phyloP scores from a whole-genome alignment of 352 stramenopile genomes.

The Phytophthora pluvialis region DNA sequence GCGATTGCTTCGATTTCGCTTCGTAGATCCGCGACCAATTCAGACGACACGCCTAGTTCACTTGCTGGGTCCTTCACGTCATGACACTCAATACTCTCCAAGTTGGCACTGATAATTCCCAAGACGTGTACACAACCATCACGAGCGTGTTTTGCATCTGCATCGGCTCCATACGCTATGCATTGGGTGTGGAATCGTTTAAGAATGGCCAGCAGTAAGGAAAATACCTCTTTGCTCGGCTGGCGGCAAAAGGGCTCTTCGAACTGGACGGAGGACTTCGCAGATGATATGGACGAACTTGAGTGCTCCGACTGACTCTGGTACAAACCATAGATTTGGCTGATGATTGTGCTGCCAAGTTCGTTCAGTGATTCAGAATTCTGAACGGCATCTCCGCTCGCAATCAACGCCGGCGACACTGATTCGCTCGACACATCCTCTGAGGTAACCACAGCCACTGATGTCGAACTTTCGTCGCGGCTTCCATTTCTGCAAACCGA shows the following conservation, averaged over 20 bases:
- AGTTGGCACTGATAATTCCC: slow-evolving; percentile 69
- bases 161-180: neutral
- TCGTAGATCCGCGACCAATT: slow-evolving; percentile 47
- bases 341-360: slow-evolving; percentile 35
- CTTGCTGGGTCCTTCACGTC: slow-evolving; percentile 46
- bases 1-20: slow-evolving; percentile 59
- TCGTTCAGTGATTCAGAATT: slow-evolving; percentile 16
- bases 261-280: slow-evolving; percentile 47
- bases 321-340: slow-evolving; percentile 43
- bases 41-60: slow-evolving; percentile 48
- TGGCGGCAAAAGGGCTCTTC: slow-evolving; percentile 84
- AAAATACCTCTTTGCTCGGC: slow-evolving; percentile 61
- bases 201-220: slow-evolving; percentile 60
- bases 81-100: slow-evolving; percentile 65
- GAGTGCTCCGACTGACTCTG: slow-evolving; percentile 22
- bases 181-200: slow-evolving; percentile 35
- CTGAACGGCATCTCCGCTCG: slow-evolving; percentile 6
- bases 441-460: neutral
- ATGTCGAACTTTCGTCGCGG: slow-evolving; percentile 24
- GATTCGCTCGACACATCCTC: neutral
- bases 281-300: neutral
- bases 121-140: slow-evolving; percentile 50
- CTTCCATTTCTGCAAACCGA: slow-evolving; percentile 49
- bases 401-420: neutral
- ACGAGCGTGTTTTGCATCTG: neutral